phyloP scores from a whole-genome alignment of 352 stramenopile species.

The Phytophthora sp. region DNA sequence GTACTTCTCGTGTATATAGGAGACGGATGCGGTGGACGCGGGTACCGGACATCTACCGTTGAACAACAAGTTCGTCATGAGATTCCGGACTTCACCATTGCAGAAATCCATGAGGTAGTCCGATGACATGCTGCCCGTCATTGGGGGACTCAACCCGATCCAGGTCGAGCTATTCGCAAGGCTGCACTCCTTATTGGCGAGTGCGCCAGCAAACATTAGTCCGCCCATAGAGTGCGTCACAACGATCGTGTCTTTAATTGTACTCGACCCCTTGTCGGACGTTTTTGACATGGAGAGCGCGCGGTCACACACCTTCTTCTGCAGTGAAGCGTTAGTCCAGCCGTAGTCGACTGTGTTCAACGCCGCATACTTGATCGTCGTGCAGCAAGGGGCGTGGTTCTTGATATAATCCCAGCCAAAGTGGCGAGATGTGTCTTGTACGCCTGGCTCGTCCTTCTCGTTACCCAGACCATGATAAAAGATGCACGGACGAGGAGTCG shows the following conservation, averaged over 20 bases:
- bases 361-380: constrained; percentile 44
- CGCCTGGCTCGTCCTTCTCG: constrained; percentile 21
- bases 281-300: constrained; percentile 26
- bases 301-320: constrained; percentile 43
- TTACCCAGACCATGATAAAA: constrained; percentile 40
- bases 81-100: constrained; percentile 26
- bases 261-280: not conserved
- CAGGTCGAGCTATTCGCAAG: constrained; percentile 35
- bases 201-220: constrained; percentile 32
- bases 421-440: constrained; percentile 27
- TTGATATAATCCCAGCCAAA: constrained; percentile 29
- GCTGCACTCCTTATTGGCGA: constrained; percentile 21
- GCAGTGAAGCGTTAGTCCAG: constrained; percentile 47
- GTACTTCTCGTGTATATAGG: constrained; percentile 44
- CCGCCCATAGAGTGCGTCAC: constrained; percentile 54
- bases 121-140: constrained; percentile 50
- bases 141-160: constrained; percentile 44
- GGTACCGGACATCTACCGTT: constrained; percentile 42
- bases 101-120: constrained; percentile 49
- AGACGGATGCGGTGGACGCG: constrained; percentile 23
- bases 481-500: constrained; percentile 32
- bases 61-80: constrained; percentile 34
- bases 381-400: constrained; percentile 27
- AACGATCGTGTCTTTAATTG: constrained; percentile 45
- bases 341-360: constrained; percentile 59